phyloP scores from a whole-genome alignment of 352 stramenopile genomes.

The Globisporangium ultimum region DNA sequence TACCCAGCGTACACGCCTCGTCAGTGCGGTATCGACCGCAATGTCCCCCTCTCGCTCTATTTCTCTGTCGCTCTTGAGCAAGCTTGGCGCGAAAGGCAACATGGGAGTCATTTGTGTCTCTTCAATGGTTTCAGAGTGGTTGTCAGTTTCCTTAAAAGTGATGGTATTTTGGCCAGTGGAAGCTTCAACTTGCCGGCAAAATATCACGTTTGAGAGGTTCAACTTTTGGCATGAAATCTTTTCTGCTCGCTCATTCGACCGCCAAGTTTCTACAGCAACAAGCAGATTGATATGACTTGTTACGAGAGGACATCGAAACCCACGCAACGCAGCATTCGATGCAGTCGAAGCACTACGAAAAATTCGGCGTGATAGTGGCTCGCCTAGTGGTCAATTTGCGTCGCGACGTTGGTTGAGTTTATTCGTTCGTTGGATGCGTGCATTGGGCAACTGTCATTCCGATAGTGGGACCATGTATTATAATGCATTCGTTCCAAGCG shows the following conservation, averaged over 20 bases:
- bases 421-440: not conserved
- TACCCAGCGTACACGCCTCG: not conserved
- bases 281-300: not conserved
- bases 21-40: not conserved
- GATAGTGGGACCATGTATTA: not conserved
- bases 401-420: not conserved
- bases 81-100: not conserved
- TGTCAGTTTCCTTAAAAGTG: not conserved
- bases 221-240: not conserved
- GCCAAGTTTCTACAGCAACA: not conserved
- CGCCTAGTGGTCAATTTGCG: not conserved
- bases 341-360: not conserved
- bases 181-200: not conserved
- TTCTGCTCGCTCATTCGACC: not conserved
- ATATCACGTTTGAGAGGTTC: not conserved
- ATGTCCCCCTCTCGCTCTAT: not conserved
- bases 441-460: not conserved
- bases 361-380: not conserved
- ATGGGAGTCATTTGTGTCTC: not conserved
- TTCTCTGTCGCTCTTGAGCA: too few species aligned
- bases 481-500: not conserved
- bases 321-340: not conserved
- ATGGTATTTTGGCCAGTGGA: not conserved
- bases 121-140: not conserved
- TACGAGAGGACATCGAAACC: not conserved